A percentile compares a stretch with the other conserved stretches of the same genome.
These are phyloP conservation scores for Solanum hybrid DNA, from an alignment of 305 asterid species.

Conservation along the genomic window DNA sequence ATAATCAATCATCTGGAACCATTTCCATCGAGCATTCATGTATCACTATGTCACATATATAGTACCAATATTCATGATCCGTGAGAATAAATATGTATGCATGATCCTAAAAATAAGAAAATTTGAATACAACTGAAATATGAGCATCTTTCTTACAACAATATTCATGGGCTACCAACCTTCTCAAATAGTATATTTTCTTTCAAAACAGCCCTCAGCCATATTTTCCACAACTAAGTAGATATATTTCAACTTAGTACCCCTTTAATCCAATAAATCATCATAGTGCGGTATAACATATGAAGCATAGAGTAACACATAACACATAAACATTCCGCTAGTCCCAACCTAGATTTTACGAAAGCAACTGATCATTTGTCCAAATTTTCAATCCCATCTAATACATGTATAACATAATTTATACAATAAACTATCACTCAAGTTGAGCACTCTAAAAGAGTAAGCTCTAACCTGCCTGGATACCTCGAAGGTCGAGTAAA, in stretches of 20 bases:
- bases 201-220: not conserved
- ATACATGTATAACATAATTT: too few relatives aligned
- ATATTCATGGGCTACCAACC: not conserved
- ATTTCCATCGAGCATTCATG: not conserved
- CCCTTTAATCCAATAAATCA: not conserved
- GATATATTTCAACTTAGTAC: not conserved
- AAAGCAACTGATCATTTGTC: not conserved
- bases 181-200: not conserved
- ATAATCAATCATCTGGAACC: not conserved
- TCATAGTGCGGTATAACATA: not conserved
- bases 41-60: not conserved
- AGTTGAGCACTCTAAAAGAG: too few relatives aligned
- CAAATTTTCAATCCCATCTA: not conserved
- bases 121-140: not conserved
- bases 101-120: not conserved
- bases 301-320: not conserved
- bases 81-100: not conserved
- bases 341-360: not conserved
- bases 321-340: not conserved
- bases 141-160: not conserved
- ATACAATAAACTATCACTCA: too few relatives aligned
- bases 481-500: too few relatives aligned
- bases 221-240: not conserved
- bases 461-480: too few relatives aligned
- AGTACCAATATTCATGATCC: not conserved